Evolutionary conservation across 2,329 filamentous ascomycete species (phyloP).

Genomic region (Myriosclerotinia curreyana): DNA sequence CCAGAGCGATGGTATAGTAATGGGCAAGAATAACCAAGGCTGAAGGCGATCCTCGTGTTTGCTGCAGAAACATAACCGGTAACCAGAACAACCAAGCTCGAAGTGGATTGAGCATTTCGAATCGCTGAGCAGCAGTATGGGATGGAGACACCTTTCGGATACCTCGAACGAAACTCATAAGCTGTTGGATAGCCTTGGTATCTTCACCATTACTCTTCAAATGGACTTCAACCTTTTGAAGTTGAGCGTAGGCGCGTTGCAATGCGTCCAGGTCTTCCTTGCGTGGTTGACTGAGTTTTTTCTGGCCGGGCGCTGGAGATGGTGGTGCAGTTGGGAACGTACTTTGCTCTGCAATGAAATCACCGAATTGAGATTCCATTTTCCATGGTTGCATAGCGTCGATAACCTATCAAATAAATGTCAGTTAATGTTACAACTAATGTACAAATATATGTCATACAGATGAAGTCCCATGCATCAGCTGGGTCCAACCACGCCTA

Average conservation of each 20-base stretch:
- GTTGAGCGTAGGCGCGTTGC: constrained; percentile 62
- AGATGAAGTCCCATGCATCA: constrained; percentile 87
- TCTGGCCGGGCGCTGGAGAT: constrained; percentile 60
- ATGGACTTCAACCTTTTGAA: constrained; percentile 65
- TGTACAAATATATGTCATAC: constrained; percentile 51
- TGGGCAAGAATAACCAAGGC: constrained; percentile 77
- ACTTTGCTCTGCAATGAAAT: constrained; percentile 77
- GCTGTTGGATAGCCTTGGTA: constrained; percentile 63
- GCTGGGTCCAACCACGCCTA: constrained; percentile 88
- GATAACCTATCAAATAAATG: constrained; percentile 61
- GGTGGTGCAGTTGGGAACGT: constrained; percentile 66
- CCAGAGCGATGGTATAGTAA: constrained; percentile 84
- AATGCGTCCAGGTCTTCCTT: constrained; percentile 70
- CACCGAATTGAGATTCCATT: constrained; percentile 80
- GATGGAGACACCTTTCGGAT: constrained; percentile 68
- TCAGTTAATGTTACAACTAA: constrained; percentile 34
- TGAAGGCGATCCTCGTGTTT: constrained; percentile 70
- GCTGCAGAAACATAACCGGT: constrained; percentile 77
- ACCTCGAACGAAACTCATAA: constrained; percentile 70
- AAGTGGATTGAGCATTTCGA: constrained; percentile 82
- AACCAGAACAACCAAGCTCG: constrained; percentile 96
- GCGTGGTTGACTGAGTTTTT: constrained; percentile 55
- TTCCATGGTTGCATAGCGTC: constrained; percentile 90
- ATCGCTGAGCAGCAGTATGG: constrained; percentile 76
- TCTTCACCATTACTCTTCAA: constrained; percentile 69